Evolutionary conservation across 495 filamentous ascomycete genomes (phyloP).

Genomic region (Venustampulla echinocandica): DNA sequence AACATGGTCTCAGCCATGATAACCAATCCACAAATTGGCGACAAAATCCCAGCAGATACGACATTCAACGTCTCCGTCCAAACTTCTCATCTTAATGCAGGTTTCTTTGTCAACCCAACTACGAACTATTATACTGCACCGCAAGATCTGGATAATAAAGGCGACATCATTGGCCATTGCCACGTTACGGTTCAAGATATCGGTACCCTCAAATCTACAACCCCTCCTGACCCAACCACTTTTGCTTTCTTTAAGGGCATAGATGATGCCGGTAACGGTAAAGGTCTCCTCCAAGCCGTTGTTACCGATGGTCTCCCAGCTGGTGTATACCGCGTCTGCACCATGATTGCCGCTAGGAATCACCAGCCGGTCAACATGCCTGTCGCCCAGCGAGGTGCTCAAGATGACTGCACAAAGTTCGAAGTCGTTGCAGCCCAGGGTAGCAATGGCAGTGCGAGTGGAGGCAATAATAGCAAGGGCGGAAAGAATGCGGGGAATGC

Average conservation of each 20-base stretch:
- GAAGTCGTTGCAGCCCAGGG: conserved; percentile 7
- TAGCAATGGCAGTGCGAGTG: conserved; percentile 1
- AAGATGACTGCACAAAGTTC: conserved; percentile 68
- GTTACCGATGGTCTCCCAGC: conserved; percentile 53
- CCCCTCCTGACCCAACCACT: conserved; percentile 44
- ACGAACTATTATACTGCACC: conserved; percentile 1
- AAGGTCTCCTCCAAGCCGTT: conserved; percentile 45
- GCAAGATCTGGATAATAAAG: not conserved
- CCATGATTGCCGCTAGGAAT: conserved; percentile 58
- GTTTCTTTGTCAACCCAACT: conserved; percentile 57
- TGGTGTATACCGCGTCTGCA: conserved; percentile 57
- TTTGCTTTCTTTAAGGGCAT: conserved; percentile 76
- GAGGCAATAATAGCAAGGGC: not conserved
- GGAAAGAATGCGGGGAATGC: not conserved
- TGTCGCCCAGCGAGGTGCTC: conserved; percentile 62
- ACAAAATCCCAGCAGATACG: conserved; percentile 35
- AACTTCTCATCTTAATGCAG: conserved; percentile 50
- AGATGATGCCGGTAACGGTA: conserved; percentile 60
- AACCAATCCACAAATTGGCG: conserved; percentile 40
- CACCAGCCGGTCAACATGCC: conserved; percentile 75
- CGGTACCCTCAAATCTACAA: conserved; percentile 41
- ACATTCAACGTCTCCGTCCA: conserved; percentile 54
- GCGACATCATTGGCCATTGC: conserved; percentile 44
- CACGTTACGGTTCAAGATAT: conserved; percentile 63
- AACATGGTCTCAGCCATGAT: conserved; percentile 65